Evolutionary conservation across 768 basidiomycete genomes (phyloP).

Genomic region (Boletus edulis): DNA sequence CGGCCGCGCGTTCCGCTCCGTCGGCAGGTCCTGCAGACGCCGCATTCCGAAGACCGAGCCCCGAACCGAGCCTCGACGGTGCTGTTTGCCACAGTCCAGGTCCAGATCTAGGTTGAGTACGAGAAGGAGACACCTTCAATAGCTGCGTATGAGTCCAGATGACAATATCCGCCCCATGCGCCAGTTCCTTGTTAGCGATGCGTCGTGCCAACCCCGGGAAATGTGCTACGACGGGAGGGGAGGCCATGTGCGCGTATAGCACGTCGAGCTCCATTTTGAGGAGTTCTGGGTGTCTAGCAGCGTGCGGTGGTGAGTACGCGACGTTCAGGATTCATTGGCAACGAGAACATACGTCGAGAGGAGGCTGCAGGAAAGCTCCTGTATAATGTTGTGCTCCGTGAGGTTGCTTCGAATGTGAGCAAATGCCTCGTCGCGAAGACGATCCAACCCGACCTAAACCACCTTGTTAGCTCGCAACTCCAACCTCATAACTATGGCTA

Average conservation of each 20-base stretch:
- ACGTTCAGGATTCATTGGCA: neutral
- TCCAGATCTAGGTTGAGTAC: no score
- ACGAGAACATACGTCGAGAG: conserved; percentile 11
- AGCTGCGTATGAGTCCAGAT: conserved; percentile 14
- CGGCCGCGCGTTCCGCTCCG: no score
- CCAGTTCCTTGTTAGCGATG: conserved; percentile 17
- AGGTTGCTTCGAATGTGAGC: conserved; percentile 15
- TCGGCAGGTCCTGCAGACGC: no score
- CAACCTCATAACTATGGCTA: no score
- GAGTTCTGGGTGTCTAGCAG: conserved; percentile 8
- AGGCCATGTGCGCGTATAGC: conserved; percentile 3
- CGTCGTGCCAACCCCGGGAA: conserved; percentile 12
- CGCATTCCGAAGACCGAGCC: no score
- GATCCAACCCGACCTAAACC: conserved; percentile 19
- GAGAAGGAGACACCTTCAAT: neutral
- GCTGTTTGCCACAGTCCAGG: no score
- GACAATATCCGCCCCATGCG: conserved; percentile 21
- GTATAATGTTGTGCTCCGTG: conserved; percentile 22
- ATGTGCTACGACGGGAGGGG: conserved; percentile 1
- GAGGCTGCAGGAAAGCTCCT: conserved; percentile 21
- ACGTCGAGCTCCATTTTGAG: conserved; percentile 17
- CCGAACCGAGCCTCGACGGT: no score
- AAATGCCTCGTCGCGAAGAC: conserved; percentile 15
- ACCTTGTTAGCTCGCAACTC: neutral
- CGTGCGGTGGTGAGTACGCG: neutral